A percentile compares a stretch with the other conserved stretches of the same genome.
These are phyloP conservation scores for Penicillium corylophilum DNA, from an alignment of 2,329 filamentous ascomycete genomes.

Conservation along the genomic window DNA sequence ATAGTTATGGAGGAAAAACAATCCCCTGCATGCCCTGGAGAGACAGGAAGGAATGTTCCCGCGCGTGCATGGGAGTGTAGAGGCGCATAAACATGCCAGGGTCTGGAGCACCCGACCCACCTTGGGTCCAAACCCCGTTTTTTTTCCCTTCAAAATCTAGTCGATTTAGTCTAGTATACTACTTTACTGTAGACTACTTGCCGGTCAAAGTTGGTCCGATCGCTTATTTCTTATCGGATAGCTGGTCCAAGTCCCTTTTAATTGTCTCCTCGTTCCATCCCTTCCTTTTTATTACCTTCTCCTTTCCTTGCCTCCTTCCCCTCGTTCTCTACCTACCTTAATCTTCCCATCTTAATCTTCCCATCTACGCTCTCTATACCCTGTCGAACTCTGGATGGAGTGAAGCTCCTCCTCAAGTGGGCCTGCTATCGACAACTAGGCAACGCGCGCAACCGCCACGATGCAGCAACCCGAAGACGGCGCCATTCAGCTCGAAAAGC, in stretches of 20 bases:
- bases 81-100: neutral
- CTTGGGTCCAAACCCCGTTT: neutral
- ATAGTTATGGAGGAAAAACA: neutral
- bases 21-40: neutral
- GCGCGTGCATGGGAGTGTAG: neutral
- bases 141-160: neutral
- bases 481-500: constrained; percentile 14
- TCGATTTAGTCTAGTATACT: neutral
- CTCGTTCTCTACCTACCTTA: neutral
- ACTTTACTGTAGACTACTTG: neutral
- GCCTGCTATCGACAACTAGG: constrained; percentile 1
- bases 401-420: constrained; percentile 5
- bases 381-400: neutral
- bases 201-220: neutral
- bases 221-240: neutral
- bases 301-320: neutral
- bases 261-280: neutral
- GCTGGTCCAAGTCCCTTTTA: neutral
- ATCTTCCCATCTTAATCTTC: neutral
- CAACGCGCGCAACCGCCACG: constrained; percentile 1
- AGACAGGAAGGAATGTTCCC: neutral
- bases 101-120: neutral
- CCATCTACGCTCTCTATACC: neutral
- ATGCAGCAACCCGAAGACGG: constrained; percentile 25
- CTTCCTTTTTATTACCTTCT: neutral